phyloP scores from a whole-genome alignment of 192 early-diverging fungal species.

The Coemansia biformis region DNA sequence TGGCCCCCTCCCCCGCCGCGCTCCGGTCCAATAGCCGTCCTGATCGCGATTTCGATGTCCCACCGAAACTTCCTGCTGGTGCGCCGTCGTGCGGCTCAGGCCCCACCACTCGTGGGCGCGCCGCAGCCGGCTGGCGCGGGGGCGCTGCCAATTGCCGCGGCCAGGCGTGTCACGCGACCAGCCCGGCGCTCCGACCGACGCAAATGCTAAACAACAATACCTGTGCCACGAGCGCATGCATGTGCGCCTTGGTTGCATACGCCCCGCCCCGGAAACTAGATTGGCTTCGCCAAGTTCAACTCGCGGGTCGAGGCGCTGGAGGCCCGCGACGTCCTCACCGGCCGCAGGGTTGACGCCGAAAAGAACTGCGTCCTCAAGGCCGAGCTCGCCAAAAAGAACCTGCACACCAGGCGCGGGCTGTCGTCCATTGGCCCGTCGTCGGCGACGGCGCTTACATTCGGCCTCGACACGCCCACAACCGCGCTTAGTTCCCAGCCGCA shows the following conservation, averaged over 20 bases:
- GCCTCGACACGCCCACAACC: slow-evolving; percentile 32
- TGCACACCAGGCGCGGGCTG: slow-evolving; percentile 83
- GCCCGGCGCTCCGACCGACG: no score
- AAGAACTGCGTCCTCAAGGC: slow-evolving; percentile 85
- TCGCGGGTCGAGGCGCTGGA: slow-evolving; percentile 84
- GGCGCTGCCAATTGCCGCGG: no score
- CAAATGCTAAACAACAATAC: no score
- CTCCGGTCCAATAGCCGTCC: slow-evolving; percentile 7
- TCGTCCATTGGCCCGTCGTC: slow-evolving; percentile 46
- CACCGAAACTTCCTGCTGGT: no score
- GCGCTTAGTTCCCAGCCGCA: slow-evolving; percentile 21
- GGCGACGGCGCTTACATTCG: slow-evolving; percentile 36
- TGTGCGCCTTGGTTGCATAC: neutral
- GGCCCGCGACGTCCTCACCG: slow-evolving; percentile 87
- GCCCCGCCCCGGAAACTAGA: slow-evolving; percentile 39
- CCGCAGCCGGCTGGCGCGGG: no score
- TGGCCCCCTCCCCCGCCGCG: no score
- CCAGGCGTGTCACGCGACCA: no score
- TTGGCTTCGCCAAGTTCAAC: slow-evolving; percentile 98
- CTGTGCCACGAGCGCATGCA: no score
- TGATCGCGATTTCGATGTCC: slow-evolving; percentile 15
- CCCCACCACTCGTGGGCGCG: no score
- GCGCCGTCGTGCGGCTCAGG: no score
- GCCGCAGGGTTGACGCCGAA: slow-evolving; percentile 86
- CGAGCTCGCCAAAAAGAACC: slow-evolving; percentile 98